Evolutionary conservation across 2,329 filamentous ascomycete species (phyloP).

Genomic region (Talaromyces albobiverticillius): DNA sequence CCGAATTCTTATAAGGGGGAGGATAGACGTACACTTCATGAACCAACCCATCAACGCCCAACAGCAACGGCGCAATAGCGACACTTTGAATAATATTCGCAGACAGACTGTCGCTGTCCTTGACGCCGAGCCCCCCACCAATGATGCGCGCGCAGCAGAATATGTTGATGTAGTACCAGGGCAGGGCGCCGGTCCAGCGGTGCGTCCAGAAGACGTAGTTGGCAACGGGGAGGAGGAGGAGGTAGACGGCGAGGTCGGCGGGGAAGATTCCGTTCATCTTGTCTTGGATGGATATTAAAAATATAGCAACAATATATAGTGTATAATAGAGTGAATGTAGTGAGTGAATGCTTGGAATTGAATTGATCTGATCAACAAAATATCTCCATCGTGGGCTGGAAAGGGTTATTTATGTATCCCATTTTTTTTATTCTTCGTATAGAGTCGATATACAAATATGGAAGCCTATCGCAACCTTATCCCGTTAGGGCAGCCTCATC

Average conservation of each 20-base stretch:
- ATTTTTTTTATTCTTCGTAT: no score
- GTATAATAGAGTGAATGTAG: no score
- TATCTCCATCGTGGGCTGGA: no score
- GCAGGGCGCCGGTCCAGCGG: slow-evolving; percentile 32
- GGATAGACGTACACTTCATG: slow-evolving; percentile 32
- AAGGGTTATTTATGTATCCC: no score
- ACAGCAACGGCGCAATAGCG: slow-evolving; percentile 38
- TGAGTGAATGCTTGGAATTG: no score
- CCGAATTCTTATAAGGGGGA: not conserved
- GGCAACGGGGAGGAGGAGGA: slow-evolving; percentile 27
- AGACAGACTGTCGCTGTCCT: slow-evolving; percentile 16
- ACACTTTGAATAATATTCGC: slow-evolving; percentile 37
- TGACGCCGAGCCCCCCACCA: slow-evolving; percentile 22
- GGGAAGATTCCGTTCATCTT: slow-evolving; percentile 14
- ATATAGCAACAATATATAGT: no score
- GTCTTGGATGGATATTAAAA: not conserved
- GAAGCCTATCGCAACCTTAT: no score
- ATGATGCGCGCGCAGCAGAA: slow-evolving; percentile 41
- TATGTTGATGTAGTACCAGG: slow-evolving; percentile 38
- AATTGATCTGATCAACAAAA: no score
- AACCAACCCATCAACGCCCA: slow-evolving; percentile 29
- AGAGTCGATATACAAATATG: no score
- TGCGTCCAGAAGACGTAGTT: slow-evolving; percentile 35
- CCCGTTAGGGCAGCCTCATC: no score
- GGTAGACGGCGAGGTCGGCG: slow-evolving; percentile 31